Conservation (phyloP, 257 asterid species). For the Nicotiana tomentosiformis region DNA sequence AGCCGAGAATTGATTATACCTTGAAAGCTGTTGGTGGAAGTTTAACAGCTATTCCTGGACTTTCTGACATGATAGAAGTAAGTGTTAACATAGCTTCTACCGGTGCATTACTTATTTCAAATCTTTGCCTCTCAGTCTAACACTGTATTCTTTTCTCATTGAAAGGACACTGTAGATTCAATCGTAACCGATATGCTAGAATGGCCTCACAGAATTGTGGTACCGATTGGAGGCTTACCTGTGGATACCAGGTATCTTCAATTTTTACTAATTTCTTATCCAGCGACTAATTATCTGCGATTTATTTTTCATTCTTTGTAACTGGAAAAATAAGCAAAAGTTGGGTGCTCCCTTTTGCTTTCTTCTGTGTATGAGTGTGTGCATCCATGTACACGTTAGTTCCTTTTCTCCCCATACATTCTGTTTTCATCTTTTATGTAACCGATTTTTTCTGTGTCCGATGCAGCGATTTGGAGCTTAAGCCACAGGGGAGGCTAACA, state of each 20-base stretch:
- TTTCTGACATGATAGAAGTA: constrained; percentile 96
- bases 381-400: neutral
- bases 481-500: constrained; percentile 90
- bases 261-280: neutral
- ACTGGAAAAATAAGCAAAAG: neutral
- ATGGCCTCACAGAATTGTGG: constrained; percentile 99
- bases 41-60: constrained; percentile 90
- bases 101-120: neutral
- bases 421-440: too few species aligned
- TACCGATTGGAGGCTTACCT: constrained; percentile 90
- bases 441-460: neutral
- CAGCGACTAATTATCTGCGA: neutral
- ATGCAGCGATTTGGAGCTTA: constrained; percentile 94
- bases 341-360: neutral
- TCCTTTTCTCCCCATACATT: too few species aligned
- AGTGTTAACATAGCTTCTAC: constrained; percentile 20
- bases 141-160: constrained; percentile 10
- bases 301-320: neutral
- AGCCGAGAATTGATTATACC: constrained; percentile 88
- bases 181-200: constrained; percentile 86
- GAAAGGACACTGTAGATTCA: constrained; percentile 81
- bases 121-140: constrained; percentile 17
- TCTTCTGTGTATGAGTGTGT: neutral
- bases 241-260: constrained; percentile 64
- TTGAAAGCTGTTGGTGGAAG: constrained; percentile 98